Percentiles rank a stretch among this genome's conserved stretches.
phyloP scores from a whole-genome alignment of 208 protist species.

The Leishmania martiniquensis region DNA sequence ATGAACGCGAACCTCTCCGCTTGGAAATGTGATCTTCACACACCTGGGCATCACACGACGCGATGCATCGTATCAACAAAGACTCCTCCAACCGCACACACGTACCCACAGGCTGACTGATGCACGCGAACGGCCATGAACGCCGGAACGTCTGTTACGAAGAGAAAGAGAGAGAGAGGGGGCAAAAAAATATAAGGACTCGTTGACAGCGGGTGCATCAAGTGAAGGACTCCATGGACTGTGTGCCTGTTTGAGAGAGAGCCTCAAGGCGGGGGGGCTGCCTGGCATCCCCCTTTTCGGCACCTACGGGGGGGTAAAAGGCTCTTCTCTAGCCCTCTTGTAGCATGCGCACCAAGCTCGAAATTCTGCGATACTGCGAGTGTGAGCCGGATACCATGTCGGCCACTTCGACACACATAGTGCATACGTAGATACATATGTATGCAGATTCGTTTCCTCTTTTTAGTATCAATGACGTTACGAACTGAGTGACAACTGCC shows the following conservation, averaged over 20 bases:
- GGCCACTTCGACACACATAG: too few relatives aligned
- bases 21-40: conserved; percentile 43
- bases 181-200: neutral
- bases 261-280: neutral
- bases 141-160: neutral
- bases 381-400: neutral
- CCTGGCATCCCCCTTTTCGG: neutral
- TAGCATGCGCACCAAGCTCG: neutral
- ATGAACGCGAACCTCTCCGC: conserved; percentile 23
- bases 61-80: neutral
- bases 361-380: neutral
- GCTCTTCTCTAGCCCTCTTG: neutral
- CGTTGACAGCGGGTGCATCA: neutral
- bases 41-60: neutral
- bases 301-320: neutral
- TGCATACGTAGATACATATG: neutral
- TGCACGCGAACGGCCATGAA: neutral
- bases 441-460: neutral
- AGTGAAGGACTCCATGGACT: neutral
- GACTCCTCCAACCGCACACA: neutral
- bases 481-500: conserved; percentile 1
- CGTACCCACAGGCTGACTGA: neutral
- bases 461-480: neutral
- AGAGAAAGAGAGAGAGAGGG: neutral
- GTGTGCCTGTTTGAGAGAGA: neutral